phyloP scores from a whole-genome alignment of 768 basidiomycete species.

The Trametes cubensis region DNA sequence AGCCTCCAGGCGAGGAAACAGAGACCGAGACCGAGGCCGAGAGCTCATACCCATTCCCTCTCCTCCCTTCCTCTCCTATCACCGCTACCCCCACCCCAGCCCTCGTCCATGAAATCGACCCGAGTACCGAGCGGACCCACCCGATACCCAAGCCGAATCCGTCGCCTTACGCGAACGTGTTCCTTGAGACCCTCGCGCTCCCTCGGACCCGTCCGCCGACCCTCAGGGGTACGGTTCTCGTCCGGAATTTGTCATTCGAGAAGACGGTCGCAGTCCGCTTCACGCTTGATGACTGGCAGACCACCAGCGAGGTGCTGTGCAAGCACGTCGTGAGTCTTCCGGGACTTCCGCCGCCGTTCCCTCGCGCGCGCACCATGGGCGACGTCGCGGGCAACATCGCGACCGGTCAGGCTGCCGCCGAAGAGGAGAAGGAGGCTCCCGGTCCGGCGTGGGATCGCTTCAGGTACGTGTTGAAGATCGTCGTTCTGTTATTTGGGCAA shows the following conservation, averaged over 20 bases:
- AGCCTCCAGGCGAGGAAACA: conserved; percentile 48
- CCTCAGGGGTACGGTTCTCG: conserved; percentile 77
- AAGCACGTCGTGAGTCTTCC: conserved; percentile 48
- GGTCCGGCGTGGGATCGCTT: conserved; percentile 38
- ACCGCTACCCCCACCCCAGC: conserved; percentile 10
- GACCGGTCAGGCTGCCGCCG: conserved; percentile 31
- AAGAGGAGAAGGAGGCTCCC: conserved; percentile 17
- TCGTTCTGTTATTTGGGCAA: conserved; percentile 1
- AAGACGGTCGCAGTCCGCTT: conserved; percentile 87
- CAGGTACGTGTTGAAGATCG: conserved; percentile 29
- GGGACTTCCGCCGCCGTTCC: conserved; percentile 38
- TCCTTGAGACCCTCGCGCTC: conserved; percentile 43
- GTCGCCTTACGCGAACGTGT: conserved; percentile 37
- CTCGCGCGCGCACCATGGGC: conserved; percentile 37
- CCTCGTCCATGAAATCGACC: conserved; percentile 34
- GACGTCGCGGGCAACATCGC: conserved; percentile 44
- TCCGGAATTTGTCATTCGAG: conserved; percentile 83
- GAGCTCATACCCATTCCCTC: conserved; percentile 29
- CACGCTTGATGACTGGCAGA: conserved; percentile 94
- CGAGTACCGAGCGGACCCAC: conserved; percentile 42
- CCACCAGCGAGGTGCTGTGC: conserved; percentile 80
- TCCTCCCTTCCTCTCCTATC: conserved; percentile 25
- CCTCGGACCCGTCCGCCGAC: conserved; percentile 41
- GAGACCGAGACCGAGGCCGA: conserved; percentile 45
- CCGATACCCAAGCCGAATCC: conserved; percentile 39